Evolutionary conservation across 1,284 basidiomycete species (phyloP).

Genomic region (Boletellus sp.): DNA sequence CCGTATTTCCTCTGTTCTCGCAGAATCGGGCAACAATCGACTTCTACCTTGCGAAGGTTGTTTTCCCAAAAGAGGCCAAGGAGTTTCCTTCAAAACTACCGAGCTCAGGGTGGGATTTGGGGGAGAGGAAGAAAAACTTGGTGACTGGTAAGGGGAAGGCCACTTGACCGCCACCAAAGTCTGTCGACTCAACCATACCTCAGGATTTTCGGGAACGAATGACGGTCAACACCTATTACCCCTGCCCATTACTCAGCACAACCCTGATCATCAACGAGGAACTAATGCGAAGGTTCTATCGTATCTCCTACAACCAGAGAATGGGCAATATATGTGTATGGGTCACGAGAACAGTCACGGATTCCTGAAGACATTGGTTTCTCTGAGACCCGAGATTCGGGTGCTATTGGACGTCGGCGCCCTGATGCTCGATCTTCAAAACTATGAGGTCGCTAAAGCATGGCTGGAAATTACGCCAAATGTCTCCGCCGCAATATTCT

Average conservation of each 20-base stretch:
- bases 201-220: slow-evolving; percentile 22
- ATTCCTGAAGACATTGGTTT: background rate
- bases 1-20: slow-evolving; percentile 35
- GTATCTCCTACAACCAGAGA: slow-evolving; percentile 44
- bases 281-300: slow-evolving; percentile 39
- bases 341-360: background rate
- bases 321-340: slow-evolving; percentile 33
- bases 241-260: slow-evolving; percentile 6
- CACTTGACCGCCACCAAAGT: rapidly evolving
- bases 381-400: background rate
- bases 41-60: slow-evolving; percentile 41
- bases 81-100: slow-evolving; percentile 44
- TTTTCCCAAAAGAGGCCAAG: slow-evolving; percentile 30
- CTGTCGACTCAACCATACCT: background rate
- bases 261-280: slow-evolving; percentile 13
- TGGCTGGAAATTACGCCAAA: slow-evolving; percentile 39
- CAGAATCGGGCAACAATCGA: slow-evolving; percentile 40
- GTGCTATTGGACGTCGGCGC: slow-evolving; percentile 41
- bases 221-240: slow-evolving; percentile 15
- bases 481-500: slow-evolving; percentile 43
- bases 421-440: slow-evolving; percentile 49
- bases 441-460: slow-evolving; percentile 34
- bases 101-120: slow-evolving; percentile 50
- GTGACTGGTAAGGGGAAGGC: slow-evolving; percentile 7
- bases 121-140: slow-evolving; percentile 19